A percentile compares a stretch with the other conserved stretches of the same genome.
Conservation (phyloP, 805 yeast species). For the Candida coleopterorum region DNA sequence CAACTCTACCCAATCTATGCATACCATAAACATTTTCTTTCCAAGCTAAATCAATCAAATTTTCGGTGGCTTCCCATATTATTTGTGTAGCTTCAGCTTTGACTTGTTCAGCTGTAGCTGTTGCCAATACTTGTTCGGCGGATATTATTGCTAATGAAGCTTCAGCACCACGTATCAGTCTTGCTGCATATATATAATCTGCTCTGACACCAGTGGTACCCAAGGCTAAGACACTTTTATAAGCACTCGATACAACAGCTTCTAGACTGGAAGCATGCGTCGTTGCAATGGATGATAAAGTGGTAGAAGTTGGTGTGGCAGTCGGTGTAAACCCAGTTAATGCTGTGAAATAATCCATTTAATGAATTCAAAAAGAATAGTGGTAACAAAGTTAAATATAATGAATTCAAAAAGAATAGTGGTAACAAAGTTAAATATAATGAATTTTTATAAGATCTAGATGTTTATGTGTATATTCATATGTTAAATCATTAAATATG, state of each 20-base stretch:
- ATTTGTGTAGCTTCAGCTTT: constrained; percentile 26
- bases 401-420: too few species aligned
- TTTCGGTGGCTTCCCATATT: constrained; percentile 25
- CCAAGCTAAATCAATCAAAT: constrained; percentile 20
- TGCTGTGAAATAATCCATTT: not conserved
- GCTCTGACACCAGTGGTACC: constrained; percentile 7
- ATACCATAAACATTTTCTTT: constrained; percentile 31
- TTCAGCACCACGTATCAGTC: constrained; percentile 25
- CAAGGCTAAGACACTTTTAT: constrained; percentile 6
- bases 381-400: too few species aligned
- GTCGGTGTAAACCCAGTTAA: constrained; percentile 22
- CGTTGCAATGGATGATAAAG: constrained; percentile 21
- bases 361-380: not conserved
- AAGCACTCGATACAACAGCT: constrained; percentile 15
- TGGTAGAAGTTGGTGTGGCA: constrained; percentile 23
- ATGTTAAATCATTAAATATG: too few species aligned
- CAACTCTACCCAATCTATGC: constrained; percentile 20
- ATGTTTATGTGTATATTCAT: too few species aligned
- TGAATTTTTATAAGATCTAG: too few species aligned
- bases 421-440: too few species aligned
- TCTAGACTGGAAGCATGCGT: constrained; percentile 20
- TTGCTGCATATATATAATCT: constrained; percentile 16
- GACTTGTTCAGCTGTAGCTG: constrained; percentile 26
- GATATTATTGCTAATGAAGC: constrained; percentile 29
- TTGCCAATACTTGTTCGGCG: constrained; percentile 30